Base-by-base conservation (phyloP, 345 rosid genomes). In the Gossypium ekmanianum region DNA sequence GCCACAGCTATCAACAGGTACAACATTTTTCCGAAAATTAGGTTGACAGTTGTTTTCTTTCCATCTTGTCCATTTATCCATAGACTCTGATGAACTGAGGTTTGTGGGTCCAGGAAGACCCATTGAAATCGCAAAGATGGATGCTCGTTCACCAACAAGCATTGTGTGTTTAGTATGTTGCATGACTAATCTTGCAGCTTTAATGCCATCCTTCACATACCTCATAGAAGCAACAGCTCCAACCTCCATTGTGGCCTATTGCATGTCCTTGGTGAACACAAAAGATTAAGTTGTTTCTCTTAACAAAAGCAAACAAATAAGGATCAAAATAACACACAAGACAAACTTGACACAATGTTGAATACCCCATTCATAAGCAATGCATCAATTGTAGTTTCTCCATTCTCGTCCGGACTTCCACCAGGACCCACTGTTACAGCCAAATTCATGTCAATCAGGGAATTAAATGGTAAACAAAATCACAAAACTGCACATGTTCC, bases 191-290 rank as follows among this genome's bases (percentile, higher is more conserved):
- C 73, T 79, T 41, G 98, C 97, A 75, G 98, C 97, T 87, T 65
- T 87, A 74, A 92, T 92, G 65, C 98, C 98, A n/a, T 91, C 97
- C 80, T 90, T 94, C 57, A 94, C 93, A 79, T 83, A 89, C 68
- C 95, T 87, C 98, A 94, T 94, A 55, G 92, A 97, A 84, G 95
- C 98, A 79, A 94, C 94, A 69, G 98, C 98, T 80, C 98, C 98
- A 71, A 90, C 97, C 86, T 92, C 98, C 98, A 94, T 94, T 4
- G 97, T 94, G 56, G 85, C 93, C 98, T 92, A 88, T 20, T 9
- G 78, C 79, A 82, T 62, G 64, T 81, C 84, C 91, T 90, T 87
- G 79, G 79, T 85, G 68, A 86, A 59, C 47, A 74, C 34, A 56
- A 57, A 66, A 52, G 74, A 62, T 34, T 26, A 11, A 79, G 39